Evolutionary conservation across 2,329 filamentous ascomycete genomes (phyloP).

Genomic region (Hypoxylon rubiginosum): DNA sequence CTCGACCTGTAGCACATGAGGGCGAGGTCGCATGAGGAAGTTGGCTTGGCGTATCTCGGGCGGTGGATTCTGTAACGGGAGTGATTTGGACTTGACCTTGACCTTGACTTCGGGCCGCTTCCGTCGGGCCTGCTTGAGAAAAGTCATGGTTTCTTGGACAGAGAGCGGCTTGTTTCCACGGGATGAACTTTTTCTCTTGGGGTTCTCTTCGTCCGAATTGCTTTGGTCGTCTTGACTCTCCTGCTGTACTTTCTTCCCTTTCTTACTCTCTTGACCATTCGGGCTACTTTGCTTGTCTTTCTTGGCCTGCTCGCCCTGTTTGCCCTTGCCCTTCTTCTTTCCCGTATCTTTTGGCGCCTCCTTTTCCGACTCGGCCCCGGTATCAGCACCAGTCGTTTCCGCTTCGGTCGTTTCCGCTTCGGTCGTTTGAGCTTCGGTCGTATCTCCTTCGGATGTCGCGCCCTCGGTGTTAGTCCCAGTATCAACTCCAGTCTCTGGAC

Average conservation of each 20-base stretch:
- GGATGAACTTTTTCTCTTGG: neutral
- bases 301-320: constrained; percentile 13
- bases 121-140: neutral
- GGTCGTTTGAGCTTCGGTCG: constrained; percentile 28
- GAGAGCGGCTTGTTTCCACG: neutral
- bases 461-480: constrained; percentile 4
- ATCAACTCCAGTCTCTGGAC: constrained; percentile 26
- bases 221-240: constrained; percentile 24
- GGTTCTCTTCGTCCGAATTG: constrained; percentile 13
- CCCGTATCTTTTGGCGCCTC: constrained; percentile 19
- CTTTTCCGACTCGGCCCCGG: constrained; percentile 30
- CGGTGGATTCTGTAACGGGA: constrained; percentile 24
- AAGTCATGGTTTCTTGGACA: too few species aligned
- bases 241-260: constrained; percentile 22
- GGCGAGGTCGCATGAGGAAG: constrained; percentile 62
- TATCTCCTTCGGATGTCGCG: constrained; percentile 17
- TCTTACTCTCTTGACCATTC: constrained; percentile 14
- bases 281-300: constrained; percentile 1
- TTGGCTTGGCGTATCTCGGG: constrained; percentile 57
- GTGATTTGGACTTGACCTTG: constrained; percentile 1
- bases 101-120: neutral
- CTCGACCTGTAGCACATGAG: constrained; percentile 67
- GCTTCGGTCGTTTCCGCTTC: constrained; percentile 21
- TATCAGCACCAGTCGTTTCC: constrained; percentile 7
- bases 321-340: constrained; percentile 22